A percentile compares a stretch with the other conserved stretches of the same genome.
Conservation (phyloP, 495 filamentous ascomycete genomes). For the Aspergillus cristatus region DNA sequence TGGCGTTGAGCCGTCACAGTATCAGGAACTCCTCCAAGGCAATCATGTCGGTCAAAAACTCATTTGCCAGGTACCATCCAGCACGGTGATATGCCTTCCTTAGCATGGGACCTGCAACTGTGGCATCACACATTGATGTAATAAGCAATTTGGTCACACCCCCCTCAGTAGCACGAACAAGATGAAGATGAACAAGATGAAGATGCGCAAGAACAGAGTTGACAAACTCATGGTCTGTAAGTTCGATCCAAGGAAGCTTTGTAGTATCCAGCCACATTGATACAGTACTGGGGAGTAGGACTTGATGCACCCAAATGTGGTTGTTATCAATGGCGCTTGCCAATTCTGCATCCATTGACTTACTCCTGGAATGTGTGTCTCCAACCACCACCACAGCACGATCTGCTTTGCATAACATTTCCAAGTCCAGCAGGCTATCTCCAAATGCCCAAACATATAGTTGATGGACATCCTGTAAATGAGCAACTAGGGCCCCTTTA, state of each 20-base stretch:
- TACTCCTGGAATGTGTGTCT: slow-evolving; percentile 39
- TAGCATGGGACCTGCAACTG: slow-evolving; percentile 34
- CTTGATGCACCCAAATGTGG: slow-evolving; percentile 36
- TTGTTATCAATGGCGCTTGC: slow-evolving; percentile 30
- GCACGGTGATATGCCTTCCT: slow-evolving; percentile 41
- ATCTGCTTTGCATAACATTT: slow-evolving; percentile 48
- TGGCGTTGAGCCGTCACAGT: no score
- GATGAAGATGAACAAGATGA: slow-evolving; percentile 1
- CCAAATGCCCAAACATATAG: slow-evolving; percentile 52
- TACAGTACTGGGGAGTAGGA: slow-evolving; percentile 32
- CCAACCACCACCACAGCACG: slow-evolving; percentile 52
- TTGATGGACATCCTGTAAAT: slow-evolving; percentile 23
- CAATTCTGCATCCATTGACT: slow-evolving; percentile 46
- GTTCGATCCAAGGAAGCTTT: slow-evolving; percentile 35
- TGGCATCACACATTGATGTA: slow-evolving; percentile 48
- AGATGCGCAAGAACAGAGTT: slow-evolving; percentile 19
- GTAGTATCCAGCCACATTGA: slow-evolving; percentile 36
- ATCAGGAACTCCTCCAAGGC: slow-evolving; percentile 48
- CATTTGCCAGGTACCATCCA: slow-evolving; percentile 46
- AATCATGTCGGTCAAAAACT: slow-evolving; percentile 39
- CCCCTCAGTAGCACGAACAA: slow-evolving; percentile 35
- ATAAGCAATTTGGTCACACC: slow-evolving; percentile 44
- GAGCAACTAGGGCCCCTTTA: slow-evolving; percentile 41
- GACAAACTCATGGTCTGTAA: slow-evolving; percentile 29
- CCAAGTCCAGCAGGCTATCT: slow-evolving; percentile 51